phyloP scores from a whole-genome alignment of 75 land plant genomes.

The Picea glauca region DNA sequence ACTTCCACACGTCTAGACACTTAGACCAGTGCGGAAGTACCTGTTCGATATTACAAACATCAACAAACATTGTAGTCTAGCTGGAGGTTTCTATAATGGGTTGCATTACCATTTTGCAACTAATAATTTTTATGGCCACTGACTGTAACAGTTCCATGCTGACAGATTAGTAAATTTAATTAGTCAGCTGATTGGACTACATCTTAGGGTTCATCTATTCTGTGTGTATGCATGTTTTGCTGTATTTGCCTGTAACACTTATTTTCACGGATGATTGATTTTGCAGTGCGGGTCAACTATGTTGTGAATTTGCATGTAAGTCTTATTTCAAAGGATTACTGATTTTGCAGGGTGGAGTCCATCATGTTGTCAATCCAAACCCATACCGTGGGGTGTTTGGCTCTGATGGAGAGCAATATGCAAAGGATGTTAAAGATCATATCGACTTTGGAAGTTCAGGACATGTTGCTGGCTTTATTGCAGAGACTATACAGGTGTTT shows the following conservation, averaged over 20 bases:
- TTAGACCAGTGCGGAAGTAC: too few relatives aligned
- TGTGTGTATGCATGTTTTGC: too few relatives aligned
- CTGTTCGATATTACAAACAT: too few relatives aligned
- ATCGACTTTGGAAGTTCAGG: constrained; percentile 85
- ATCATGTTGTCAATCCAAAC: constrained; percentile 93
- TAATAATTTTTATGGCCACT: not conserved
- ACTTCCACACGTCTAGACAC: too few relatives aligned
- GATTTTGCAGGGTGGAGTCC: constrained; percentile 79
- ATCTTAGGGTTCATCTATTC: not conserved
- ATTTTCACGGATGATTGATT: too few relatives aligned
- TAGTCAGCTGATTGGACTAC: not conserved
- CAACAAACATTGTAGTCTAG: too few relatives aligned
- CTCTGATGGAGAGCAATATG: constrained; percentile 68
- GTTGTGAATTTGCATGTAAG: not conserved
- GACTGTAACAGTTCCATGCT: not conserved
- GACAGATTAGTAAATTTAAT: not conserved
- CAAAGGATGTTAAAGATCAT: constrained; percentile 84
- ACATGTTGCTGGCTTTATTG: constrained; percentile 91
- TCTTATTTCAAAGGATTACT: not conserved
- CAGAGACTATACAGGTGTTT: constrained; percentile 94
- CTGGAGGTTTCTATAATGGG: too few relatives aligned
- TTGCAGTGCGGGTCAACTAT: too few relatives aligned
- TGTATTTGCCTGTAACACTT: too few relatives aligned
- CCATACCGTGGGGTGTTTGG: constrained; percentile 93
- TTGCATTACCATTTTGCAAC: too few relatives aligned